phyloP scores from a whole-genome alignment of 2,329 filamentous ascomycete species.

The Helotiales sp. region DNA sequence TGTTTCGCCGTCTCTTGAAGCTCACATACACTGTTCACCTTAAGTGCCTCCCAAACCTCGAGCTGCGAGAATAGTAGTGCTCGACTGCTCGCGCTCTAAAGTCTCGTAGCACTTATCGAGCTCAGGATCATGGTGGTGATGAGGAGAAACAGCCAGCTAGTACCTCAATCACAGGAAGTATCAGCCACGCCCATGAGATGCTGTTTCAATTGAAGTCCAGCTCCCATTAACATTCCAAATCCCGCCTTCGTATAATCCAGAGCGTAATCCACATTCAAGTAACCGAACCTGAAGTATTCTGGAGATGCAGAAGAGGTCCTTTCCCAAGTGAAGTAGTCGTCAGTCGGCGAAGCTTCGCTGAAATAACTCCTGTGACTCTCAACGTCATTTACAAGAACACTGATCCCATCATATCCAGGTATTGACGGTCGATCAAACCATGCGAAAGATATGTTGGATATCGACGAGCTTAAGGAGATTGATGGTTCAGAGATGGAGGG shows the following conservation, averaged over 20 bases:
- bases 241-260: conserved; percentile 78
- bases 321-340: conserved; percentile 58
- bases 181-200: no score
- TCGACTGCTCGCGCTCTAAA: no score
- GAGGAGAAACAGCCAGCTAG: no score
- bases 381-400: conserved; percentile 84
- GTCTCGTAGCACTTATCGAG: no score
- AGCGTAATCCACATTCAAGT: conserved; percentile 62
- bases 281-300: conserved; percentile 79
- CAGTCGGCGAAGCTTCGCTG: conserved; percentile 45
- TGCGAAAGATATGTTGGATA: conserved; percentile 37
- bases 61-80: no score
- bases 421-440: conserved; percentile 41
- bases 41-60: no score
- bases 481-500: conserved; percentile 50
- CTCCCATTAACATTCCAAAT: conserved; percentile 63
- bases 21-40: no score
- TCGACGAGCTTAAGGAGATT: conserved; percentile 51
- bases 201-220: conserved; percentile 61
- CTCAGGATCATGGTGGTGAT: no score
- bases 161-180: no score
- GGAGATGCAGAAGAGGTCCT: conserved; percentile 49
- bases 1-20: no score
- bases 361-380: conserved; percentile 77
- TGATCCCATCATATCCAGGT: conserved; percentile 69